Conservation (phyloP, 2,329 filamentous ascomycete genomes). For the Aspergillus tubingensis region DNA sequence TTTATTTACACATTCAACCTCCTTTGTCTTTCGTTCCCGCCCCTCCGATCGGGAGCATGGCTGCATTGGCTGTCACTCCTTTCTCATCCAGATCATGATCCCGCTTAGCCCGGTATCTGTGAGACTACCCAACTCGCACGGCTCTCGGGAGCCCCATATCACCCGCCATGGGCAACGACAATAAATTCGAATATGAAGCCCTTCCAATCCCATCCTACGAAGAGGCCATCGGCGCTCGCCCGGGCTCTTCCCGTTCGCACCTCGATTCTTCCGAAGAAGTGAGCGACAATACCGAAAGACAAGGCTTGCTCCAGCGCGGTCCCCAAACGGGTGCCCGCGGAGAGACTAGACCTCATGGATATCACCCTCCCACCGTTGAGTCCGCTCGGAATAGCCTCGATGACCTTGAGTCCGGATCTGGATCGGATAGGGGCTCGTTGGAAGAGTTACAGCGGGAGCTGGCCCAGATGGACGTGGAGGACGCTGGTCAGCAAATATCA, state of each 20-base stretch:
- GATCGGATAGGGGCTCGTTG: constrained; percentile 55
- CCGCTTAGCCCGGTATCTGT: constrained; percentile 32
- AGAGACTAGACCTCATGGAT: constrained; percentile 57
- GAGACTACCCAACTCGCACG: constrained; percentile 31
- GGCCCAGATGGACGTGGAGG: constrained; percentile 84
- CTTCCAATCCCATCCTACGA: constrained; percentile 81
- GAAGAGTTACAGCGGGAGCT: constrained; percentile 76
- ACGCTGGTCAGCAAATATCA: constrained; percentile 51
- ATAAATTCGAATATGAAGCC: constrained; percentile 61
- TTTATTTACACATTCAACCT: neutral
- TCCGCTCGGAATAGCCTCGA: constrained; percentile 68
- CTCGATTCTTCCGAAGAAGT: constrained; percentile 60
- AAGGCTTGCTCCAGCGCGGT: constrained; percentile 68
- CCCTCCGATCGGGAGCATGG: constrained; percentile 29
- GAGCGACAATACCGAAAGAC: constrained; percentile 72
- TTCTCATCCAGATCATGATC: constrained; percentile 43
- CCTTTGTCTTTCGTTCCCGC: constrained; percentile 9
- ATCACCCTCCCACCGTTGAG: constrained; percentile 80
- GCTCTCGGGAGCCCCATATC: constrained; percentile 35
- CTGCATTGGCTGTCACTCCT: constrained; percentile 32
- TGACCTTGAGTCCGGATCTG: constrained; percentile 56
- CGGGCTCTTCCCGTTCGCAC: constrained; percentile 51
- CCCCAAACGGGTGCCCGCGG: constrained; percentile 40
- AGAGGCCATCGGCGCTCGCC: constrained; percentile 68
- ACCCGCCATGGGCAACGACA: constrained; percentile 48